These are phyloP conservation scores for Diutina neorugosa DNA, from an alignment of 1,139 yeast genomes.

Conservation along the genomic window DNA sequence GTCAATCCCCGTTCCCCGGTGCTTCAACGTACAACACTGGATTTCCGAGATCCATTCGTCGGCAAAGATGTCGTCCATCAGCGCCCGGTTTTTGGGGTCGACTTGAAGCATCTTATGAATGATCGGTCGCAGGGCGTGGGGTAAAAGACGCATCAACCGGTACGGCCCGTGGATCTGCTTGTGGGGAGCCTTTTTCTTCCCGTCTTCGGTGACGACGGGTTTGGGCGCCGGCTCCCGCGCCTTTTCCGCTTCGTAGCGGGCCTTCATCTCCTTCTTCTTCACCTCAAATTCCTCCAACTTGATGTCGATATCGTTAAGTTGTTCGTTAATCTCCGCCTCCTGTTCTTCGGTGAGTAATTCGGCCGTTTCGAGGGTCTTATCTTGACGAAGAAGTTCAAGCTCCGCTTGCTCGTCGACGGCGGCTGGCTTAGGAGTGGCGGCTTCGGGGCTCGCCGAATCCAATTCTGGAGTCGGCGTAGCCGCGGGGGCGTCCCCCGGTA, in stretches of 20 bases:
- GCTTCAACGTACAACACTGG: conserved; percentile 28
- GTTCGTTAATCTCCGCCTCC: background rate
- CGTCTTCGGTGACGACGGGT: conserved; percentile 9
- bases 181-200: conserved; percentile 19
- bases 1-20: conserved; percentile 9
- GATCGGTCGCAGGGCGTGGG: conserved; percentile 74
- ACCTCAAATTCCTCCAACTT: conserved; percentile 27
- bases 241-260: conserved; percentile 16
- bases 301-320: conserved; percentile 19
- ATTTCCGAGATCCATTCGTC: conserved; percentile 70
- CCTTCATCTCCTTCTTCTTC: conserved; percentile 24
- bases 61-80: conserved; percentile 49
- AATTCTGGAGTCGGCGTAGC: background rate
- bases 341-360: conserved; percentile 26
- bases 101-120: conserved; percentile 62
- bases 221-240: conserved; percentile 6
- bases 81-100: conserved; percentile 58
- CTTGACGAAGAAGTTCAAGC: background rate
- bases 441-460: background rate
- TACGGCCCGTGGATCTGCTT: conserved; percentile 69
- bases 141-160: conserved; percentile 73
- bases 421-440: background rate
- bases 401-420: background rate
- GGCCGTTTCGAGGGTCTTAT: conserved; percentile 7
- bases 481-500: no score